Evolutionary conservation across 306 rosid genomes (phyloP).

Genomic region (Ochetophila trinervis): DNA sequence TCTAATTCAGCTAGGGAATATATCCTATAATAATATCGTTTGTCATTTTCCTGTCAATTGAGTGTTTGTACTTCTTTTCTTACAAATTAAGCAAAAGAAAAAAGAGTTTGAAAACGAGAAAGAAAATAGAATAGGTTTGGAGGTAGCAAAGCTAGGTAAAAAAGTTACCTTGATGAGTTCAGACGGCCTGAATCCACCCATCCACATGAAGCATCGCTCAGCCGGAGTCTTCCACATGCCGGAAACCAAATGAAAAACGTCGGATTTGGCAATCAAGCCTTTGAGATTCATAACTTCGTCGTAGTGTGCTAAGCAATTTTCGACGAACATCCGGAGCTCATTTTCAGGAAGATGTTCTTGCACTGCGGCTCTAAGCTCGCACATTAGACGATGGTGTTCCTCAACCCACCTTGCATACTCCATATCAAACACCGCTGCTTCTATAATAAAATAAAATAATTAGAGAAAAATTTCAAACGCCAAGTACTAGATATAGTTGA

Average conservation of each 20-base stretch:
- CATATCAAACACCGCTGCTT: slow-evolving; percentile 76
- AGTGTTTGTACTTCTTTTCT: background rate
- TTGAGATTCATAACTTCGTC: slow-evolving; percentile 68
- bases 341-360: slow-evolving; percentile 76
- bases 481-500: too few species aligned
- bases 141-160: background rate
- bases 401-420: slow-evolving; percentile 85
- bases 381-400: slow-evolving; percentile 71
- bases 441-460: slow-evolving; percentile 20
- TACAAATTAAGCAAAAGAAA: background rate
- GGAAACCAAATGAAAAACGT: slow-evolving; percentile 76
- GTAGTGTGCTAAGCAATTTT: slow-evolving; percentile 66
- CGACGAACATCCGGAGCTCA: slow-evolving; percentile 71
- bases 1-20: background rate
- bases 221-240: slow-evolving; percentile 97
- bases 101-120: background rate
- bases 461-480: background rate
- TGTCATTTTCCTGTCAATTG: slow-evolving; percentile 27
- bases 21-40: background rate
- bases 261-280: slow-evolving; percentile 66
- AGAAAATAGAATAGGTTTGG: background rate
- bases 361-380: slow-evolving; percentile 86
- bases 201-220: slow-evolving; percentile 96
- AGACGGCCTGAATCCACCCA: slow-evolving; percentile 88
- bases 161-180: slow-evolving; percentile 81